Evolutionary conservation across 352 stramenopile species (phyloP).

Genomic region (Pythium vanterpoolii): DNA sequence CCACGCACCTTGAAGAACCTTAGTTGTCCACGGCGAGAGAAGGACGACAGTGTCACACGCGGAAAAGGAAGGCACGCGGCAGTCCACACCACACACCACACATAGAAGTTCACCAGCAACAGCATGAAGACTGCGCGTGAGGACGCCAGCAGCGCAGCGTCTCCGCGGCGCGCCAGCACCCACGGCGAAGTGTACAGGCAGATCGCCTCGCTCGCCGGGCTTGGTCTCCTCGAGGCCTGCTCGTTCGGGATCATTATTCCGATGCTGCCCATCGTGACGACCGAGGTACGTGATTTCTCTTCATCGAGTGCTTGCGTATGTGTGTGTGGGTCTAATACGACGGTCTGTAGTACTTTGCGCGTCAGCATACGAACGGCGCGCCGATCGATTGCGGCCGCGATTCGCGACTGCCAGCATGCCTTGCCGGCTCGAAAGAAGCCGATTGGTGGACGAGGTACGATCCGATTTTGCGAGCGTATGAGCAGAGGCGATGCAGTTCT

Average conservation of each 20-base stretch:
- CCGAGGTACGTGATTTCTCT: constrained; percentile 36
- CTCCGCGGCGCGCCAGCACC: neutral
- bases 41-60: neutral
- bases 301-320: neutral
- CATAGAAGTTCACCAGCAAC: neutral
- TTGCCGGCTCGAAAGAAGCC: constrained; percentile 58
- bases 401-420: constrained; percentile 46
- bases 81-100: neutral
- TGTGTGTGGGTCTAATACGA: neutral
- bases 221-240: constrained; percentile 50
- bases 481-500: neutral
- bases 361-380: constrained; percentile 37
- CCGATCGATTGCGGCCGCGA: constrained; percentile 58
- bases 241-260: constrained; percentile 66
- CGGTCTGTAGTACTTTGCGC: constrained; percentile 68
- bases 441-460: constrained; percentile 64
- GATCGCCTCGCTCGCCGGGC: constrained; percentile 40
- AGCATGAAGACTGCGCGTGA: neutral
- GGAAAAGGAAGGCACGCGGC: neutral
- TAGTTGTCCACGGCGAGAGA: neutral
- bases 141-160: neutral
- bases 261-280: constrained; percentile 64
- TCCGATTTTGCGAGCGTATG: neutral
- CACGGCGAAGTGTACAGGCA: constrained; percentile 23
- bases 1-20: constrained; percentile 5